phyloP scores from a whole-genome alignment of 2,329 filamentous ascomycete species.

The Diaporthe citriasiana region DNA sequence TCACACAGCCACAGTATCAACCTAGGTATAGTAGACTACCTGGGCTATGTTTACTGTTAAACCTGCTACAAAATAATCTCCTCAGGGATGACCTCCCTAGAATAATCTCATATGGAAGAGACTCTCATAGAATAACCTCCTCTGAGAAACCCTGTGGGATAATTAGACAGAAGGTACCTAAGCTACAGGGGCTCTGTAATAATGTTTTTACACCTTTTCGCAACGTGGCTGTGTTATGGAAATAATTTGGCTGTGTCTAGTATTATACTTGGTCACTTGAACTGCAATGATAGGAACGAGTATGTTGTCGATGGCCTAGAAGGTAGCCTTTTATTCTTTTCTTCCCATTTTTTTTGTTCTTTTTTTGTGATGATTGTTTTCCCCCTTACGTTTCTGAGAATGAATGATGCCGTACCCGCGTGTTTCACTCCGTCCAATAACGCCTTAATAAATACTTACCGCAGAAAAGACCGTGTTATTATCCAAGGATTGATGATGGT shows the following conservation, averaged over 20 bases:
- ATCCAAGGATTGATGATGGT: background rate
- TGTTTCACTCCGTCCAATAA: background rate
- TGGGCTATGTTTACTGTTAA: too few relatives aligned
- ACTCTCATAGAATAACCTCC: too few relatives aligned
- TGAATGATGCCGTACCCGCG: background rate
- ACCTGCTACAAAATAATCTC: too few relatives aligned
- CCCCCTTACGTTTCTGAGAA: background rate
- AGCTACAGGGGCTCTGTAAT: too few relatives aligned
- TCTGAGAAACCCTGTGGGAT: too few relatives aligned
- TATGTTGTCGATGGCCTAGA: conserved; percentile 27
- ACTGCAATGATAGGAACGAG: background rate
- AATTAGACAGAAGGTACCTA: too few relatives aligned
- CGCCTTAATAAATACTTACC: background rate
- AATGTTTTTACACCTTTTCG: too few relatives aligned
- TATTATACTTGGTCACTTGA: background rate
- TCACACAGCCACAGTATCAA: too few relatives aligned
- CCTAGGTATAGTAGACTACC: too few relatives aligned
- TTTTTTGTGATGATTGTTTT: conserved; percentile 22
- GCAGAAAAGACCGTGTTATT: background rate
- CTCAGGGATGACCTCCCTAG: too few relatives aligned
- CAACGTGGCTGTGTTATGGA: too few relatives aligned
- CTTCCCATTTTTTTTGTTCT: conserved; percentile 28
- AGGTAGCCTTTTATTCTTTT: conserved; percentile 36
- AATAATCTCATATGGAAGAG: too few relatives aligned
- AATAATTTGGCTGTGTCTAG: background rate